Conservation (phyloP, 768 basidiomycete genomes). For the Suillus ampliporus region DNA sequence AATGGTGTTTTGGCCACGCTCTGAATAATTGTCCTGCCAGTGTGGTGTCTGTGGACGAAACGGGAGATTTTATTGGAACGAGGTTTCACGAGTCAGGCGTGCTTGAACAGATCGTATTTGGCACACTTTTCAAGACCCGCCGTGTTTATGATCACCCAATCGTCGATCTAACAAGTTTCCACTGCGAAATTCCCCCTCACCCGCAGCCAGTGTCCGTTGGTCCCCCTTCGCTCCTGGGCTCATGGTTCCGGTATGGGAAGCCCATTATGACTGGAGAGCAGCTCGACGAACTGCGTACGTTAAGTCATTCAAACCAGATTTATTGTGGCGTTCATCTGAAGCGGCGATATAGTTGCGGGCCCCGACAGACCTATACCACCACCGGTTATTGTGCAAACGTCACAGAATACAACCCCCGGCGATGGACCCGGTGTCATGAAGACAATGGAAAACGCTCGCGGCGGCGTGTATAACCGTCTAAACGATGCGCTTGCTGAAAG, state of each 20-base stretch:
- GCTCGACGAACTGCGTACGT: slow-evolving; percentile 63
- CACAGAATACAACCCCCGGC: slow-evolving; percentile 28
- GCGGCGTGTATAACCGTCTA: slow-evolving; percentile 50
- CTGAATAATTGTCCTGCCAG: slow-evolving; percentile 22
- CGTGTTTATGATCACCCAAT: slow-evolving; percentile 56
- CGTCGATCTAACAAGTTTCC: slow-evolving; percentile 53
- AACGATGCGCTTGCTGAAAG: slow-evolving; percentile 64
- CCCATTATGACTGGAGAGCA: slow-evolving; percentile 61
- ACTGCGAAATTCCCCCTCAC: slow-evolving; percentile 53
- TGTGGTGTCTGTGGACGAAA: slow-evolving; percentile 49
- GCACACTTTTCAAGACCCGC: slow-evolving; percentile 63
- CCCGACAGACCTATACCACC: slow-evolving; percentile 61
- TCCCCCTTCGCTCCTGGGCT: slow-evolving; percentile 58
- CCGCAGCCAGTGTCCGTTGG: slow-evolving; percentile 68
- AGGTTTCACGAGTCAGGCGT: slow-evolving; percentile 39
- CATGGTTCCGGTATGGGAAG: slow-evolving; percentile 57
- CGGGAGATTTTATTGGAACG: slow-evolving; percentile 60
- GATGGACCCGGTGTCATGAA: slow-evolving; percentile 28
- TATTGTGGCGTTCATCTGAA: neutral
- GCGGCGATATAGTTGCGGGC: slow-evolving; percentile 57
- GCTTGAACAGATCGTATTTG: slow-evolving; percentile 50
- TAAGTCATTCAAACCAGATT: neutral
- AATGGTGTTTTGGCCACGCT: neutral
- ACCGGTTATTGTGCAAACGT: slow-evolving; percentile 15
- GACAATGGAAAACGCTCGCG: slow-evolving; percentile 43